phyloP scores from a whole-genome alignment of 139 green algal species.

The Penium margaritaceum region DNA sequence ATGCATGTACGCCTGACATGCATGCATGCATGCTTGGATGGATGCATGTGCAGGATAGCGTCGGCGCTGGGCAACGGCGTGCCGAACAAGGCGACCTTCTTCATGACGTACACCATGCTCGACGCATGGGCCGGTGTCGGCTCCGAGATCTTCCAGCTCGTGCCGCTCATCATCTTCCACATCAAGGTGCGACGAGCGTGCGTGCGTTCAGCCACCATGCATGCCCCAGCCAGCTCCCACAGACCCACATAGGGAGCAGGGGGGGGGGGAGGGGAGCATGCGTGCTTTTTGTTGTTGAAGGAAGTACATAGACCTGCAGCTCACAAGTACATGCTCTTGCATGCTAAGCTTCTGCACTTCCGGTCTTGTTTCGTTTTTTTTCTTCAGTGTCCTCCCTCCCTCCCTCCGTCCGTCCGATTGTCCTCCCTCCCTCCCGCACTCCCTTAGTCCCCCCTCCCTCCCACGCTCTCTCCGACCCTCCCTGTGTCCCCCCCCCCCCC shows the following conservation, averaged over 20 bases:
- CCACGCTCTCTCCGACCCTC: not conserved
- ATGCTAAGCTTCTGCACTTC: not conserved
- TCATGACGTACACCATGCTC: slow-evolving; percentile 45
- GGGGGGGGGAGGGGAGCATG: not conserved
- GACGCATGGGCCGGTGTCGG: slow-evolving; percentile 34
- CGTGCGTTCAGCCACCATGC: not conserved
- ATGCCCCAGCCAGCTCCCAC: not conserved
- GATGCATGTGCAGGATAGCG: too few relatives aligned
- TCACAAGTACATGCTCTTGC: not conserved
- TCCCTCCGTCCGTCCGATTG: too few relatives aligned
- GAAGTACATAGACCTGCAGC: not conserved
- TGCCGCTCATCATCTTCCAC: slow-evolving; percentile 37
- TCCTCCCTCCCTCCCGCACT: not conserved
- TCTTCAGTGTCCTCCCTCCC: too few relatives aligned
- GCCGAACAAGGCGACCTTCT: slow-evolving; percentile 39
- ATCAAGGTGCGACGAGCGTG: slow-evolving; percentile 7
- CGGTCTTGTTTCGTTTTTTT: not conserved
- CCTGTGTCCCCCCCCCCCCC: not conserved
- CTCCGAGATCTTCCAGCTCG: slow-evolving; percentile 25
- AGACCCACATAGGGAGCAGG: too few relatives aligned
- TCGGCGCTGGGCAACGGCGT: too few relatives aligned
- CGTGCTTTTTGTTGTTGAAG: not conserved
- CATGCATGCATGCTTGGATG: too few relatives aligned
- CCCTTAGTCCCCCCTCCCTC: not conserved
- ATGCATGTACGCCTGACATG: slow-evolving; percentile 18